Evolutionary conservation across 1,284 basidiomycete species (phyloP).

Genomic region (Pseudomicrostroma phylloplanum): DNA sequence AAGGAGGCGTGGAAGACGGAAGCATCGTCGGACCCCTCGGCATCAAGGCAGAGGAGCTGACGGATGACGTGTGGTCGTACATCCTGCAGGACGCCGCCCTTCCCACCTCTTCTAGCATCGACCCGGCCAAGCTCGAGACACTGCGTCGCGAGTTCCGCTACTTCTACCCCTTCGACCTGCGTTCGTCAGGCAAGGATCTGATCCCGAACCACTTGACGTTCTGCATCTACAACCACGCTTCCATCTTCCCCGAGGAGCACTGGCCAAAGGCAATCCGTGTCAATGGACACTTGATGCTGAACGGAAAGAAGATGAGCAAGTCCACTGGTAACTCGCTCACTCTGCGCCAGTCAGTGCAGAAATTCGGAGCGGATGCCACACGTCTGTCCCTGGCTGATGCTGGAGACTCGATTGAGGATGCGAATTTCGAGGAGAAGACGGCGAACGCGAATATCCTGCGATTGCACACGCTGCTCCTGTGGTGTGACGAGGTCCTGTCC

Average conservation of each 20-base stretch:
- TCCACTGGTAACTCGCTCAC: slow-evolving; percentile 64
- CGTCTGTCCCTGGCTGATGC: slow-evolving; percentile 89
- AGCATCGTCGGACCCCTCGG: slow-evolving; percentile 73
- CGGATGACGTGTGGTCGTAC: slow-evolving; percentile 96
- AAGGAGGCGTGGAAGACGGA: slow-evolving; percentile 66
- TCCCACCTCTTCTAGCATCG: slow-evolving; percentile 63
- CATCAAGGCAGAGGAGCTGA: slow-evolving; percentile 84
- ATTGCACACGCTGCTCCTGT: slow-evolving; percentile 80
- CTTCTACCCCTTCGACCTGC: slow-evolving; percentile 97
- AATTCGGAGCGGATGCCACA: slow-evolving; percentile 89
- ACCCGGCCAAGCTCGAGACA: slow-evolving; percentile 70
- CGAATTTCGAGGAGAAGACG: slow-evolving; percentile 97
- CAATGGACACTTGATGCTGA: slow-evolving; percentile 95
- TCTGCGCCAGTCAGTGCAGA: slow-evolving; percentile 45
- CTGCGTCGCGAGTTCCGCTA: slow-evolving; percentile 90
- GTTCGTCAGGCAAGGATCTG: slow-evolving; percentile 97
- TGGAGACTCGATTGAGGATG: slow-evolving; percentile 94
- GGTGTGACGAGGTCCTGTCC: slow-evolving; percentile 75
- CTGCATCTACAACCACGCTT: slow-evolving; percentile 86
- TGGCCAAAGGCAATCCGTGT: slow-evolving; percentile 87
- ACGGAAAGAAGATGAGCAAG: slow-evolving; percentile 99
- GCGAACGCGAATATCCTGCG: slow-evolving; percentile 96
- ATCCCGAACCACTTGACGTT: slow-evolving; percentile 96
- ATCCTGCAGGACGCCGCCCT: slow-evolving; percentile 72
- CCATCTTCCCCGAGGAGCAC: slow-evolving; percentile 86